Conservation (phyloP, 1,284 basidiomycete species). For the Boletus holoroseus region DNA sequence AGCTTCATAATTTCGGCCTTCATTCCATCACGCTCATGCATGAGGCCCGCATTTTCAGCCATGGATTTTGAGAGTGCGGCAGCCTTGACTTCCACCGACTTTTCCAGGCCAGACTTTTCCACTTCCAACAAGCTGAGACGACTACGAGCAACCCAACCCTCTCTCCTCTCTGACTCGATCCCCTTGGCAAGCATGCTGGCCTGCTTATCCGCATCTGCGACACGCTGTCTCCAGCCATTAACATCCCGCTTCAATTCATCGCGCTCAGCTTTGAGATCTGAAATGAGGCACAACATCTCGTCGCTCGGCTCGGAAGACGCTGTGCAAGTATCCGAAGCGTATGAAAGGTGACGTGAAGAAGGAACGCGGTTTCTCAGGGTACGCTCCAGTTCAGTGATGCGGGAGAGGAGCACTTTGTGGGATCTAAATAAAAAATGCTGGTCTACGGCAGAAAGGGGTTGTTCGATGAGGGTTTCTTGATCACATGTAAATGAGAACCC, state of each 20-base stretch:
- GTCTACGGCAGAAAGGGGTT: constrained; percentile 58
- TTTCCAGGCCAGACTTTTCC: constrained; percentile 54
- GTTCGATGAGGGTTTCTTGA: constrained; percentile 36
- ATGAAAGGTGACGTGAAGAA: constrained; percentile 50
- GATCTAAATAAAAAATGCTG: constrained; percentile 79
- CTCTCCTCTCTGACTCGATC: constrained; percentile 64
- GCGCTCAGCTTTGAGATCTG: constrained; percentile 71
- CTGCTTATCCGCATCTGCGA: constrained; percentile 63
- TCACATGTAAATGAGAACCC: constrained; percentile 39
- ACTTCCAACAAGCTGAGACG: constrained; percentile 56
- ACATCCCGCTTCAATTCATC: constrained; percentile 75
- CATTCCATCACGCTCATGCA: constrained; percentile 32
- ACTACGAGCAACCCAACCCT: constrained; percentile 71
- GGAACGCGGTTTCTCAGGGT: constrained; percentile 51
- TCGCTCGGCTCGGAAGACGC: constrained; percentile 51
- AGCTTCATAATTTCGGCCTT: constrained; percentile 35
- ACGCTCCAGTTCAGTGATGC: constrained; percentile 73
- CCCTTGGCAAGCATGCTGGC: constrained; percentile 51
- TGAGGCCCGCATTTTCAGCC: constrained; percentile 32
- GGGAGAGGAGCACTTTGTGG: constrained; percentile 70
- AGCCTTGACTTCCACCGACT: constrained; percentile 41
- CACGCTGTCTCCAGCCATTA: constrained; percentile 67
- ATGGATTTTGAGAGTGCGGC: constrained; percentile 32
- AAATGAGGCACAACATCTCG: constrained; percentile 66
- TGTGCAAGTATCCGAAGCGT: constrained; percentile 45